Evolutionary conservation across 257 asterid genomes (phyloP).

Genomic region (Fraxinus americana): DNA sequence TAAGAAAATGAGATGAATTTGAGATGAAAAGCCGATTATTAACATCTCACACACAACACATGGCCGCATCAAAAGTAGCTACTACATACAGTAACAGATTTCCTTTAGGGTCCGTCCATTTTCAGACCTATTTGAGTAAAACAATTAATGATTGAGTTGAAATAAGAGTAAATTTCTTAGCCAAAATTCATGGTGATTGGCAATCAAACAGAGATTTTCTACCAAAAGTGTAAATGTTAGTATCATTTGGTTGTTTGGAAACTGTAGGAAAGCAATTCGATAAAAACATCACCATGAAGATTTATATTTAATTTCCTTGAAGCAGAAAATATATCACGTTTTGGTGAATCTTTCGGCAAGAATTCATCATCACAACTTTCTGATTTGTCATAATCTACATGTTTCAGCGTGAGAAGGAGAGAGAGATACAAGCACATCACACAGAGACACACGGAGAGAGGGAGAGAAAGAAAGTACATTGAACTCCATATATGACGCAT

Average conservation of each 20-base stretch:
- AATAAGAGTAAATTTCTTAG: not conserved
- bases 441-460: constrained; percentile 12
- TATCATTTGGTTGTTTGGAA: not conserved
- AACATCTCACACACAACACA: not conserved
- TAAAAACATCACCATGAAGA: not conserved
- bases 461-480: constrained; percentile 53
- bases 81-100: not conserved
- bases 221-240: not conserved
- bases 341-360: not conserved
- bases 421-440: not conserved
- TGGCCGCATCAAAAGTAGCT: not conserved
- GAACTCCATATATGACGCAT: constrained; percentile 95
- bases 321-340: not conserved
- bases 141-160: not conserved
- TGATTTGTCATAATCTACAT: not conserved
- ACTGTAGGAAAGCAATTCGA: not conserved
- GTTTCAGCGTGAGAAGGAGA: not conserved
- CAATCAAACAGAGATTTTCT: not conserved
- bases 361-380: not conserved
- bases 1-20: constrained; percentile 22
- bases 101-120: not conserved
- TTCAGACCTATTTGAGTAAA: not conserved
- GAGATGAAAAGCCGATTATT: not conserved
- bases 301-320: not conserved
- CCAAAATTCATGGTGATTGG: not conserved